Evolutionary conservation across 2,329 filamentous ascomycete genomes (phyloP).

Genomic region (Phialocephala sp.): DNA sequence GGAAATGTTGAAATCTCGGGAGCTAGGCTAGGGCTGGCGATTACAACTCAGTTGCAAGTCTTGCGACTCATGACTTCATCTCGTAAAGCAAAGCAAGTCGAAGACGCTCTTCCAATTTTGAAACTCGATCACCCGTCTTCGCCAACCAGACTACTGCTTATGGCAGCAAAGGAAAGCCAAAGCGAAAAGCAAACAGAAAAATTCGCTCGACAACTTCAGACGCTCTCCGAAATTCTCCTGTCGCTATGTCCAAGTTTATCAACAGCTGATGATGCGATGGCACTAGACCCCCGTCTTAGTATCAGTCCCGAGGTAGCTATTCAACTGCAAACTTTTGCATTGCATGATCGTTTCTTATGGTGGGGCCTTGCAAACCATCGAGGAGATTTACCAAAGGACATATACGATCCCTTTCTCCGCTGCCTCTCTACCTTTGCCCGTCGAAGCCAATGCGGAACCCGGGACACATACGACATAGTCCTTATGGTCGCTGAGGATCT

Average conservation of each 20-base stretch:
- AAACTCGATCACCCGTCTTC: constrained; percentile 59
- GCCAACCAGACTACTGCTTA: constrained; percentile 61
- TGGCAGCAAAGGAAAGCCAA: constrained; percentile 46
- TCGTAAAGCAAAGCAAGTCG: constrained; percentile 64
- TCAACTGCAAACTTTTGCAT: constrained; percentile 66
- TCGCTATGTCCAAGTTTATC: constrained; percentile 72
- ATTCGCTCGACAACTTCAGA: constrained; percentile 68
- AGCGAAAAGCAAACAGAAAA: constrained; percentile 58
- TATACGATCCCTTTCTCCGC: constrained; percentile 67
- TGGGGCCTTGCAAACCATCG: constrained; percentile 68
- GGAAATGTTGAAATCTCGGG: constrained; percentile 50
- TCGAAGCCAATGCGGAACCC: constrained; percentile 45
- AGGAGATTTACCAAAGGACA: constrained; percentile 65
- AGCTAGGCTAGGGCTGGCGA: constrained; percentile 58
- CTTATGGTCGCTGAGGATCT: constrained; percentile 32
- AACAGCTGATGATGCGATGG: constrained; percentile 62
- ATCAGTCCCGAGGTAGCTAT: constrained; percentile 63
- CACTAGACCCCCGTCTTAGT: constrained; percentile 58
- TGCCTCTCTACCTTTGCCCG: constrained; percentile 67
- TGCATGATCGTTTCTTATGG: constrained; percentile 66
- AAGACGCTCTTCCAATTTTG: constrained; percentile 62
- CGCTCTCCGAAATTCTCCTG: constrained; percentile 67
- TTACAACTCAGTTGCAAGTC: constrained; percentile 67
- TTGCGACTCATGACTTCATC: constrained; percentile 66
- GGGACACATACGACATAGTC: constrained; percentile 34